Conservation (phyloP, 495 filamentous ascomycete species). For the Penicillium riverlandense region DNA sequence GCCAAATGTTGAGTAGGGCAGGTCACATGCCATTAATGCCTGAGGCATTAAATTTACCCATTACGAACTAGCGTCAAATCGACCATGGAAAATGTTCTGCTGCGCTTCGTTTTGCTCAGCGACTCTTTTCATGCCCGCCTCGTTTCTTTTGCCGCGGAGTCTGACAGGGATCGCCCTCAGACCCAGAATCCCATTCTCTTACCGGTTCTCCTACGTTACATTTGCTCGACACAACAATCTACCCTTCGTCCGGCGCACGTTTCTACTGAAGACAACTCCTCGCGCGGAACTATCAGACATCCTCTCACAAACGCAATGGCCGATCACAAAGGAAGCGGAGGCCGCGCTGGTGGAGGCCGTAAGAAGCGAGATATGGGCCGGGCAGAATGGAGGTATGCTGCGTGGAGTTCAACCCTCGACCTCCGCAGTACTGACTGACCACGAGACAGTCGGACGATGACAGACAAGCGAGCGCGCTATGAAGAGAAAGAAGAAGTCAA, state of each 20-base stretch:
- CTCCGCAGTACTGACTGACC: conserved; percentile 42
- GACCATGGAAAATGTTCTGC: neutral
- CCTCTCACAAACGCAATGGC: conserved; percentile 28
- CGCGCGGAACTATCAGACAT: conserved; percentile 14
- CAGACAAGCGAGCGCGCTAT: conserved; percentile 60
- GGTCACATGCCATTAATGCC: conserved; percentile 6
- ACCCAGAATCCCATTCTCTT: neutral
- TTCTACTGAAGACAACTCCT: neutral
- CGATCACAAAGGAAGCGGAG: conserved; percentile 32
- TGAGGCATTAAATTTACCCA: conserved; percentile 1
- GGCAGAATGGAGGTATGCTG: conserved; percentile 53
- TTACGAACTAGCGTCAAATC: neutral
- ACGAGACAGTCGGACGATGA: conserved; percentile 49
- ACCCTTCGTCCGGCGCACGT: too few species aligned
- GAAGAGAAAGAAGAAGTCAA: conserved; percentile 50
- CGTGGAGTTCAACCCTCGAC: neutral
- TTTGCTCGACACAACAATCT: too few species aligned
- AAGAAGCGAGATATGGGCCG: conserved; percentile 63
- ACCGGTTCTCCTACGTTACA: neutral
- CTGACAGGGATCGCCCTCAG: conserved; percentile 2
- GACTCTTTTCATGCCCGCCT: conserved; percentile 18
- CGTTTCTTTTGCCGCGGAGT: conserved; percentile 6
- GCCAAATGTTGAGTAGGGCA: neutral
- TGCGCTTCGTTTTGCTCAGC: neutral
- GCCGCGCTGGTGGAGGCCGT: conserved; percentile 36